Base-by-base conservation (phyloP, 1,284 basidiomycete genomes). In the Microbotryum silenes-acaulis region DNA sequence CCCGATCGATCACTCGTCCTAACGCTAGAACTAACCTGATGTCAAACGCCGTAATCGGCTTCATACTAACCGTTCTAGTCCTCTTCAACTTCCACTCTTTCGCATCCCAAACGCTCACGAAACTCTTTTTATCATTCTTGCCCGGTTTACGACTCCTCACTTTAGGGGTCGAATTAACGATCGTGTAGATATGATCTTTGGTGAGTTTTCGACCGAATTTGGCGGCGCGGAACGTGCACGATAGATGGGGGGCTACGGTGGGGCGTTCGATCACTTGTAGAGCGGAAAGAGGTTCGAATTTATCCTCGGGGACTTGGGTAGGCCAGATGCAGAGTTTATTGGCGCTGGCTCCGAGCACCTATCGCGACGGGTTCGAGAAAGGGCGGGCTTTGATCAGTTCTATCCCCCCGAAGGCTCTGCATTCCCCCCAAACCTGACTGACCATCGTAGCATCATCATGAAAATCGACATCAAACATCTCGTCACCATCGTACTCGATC, bases 1-100 rank as follows among this genome's bases (percentile, higher is more conserved):
- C 20, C 25, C 27, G 12, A 33, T 6, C 25, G 29, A 10, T 8
- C 33, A 31, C 31, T 16, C 16, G 8, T 31, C 29, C 29, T 25
- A 25, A 4, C 6, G 29, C 18, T 6, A 8, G 31, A 29, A 68
- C 79, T 63, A 64, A 88, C 89, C 89, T 92, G 55, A 91, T 76
- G 72, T 91, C 89, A 73, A 96, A 87, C 68, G 85, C 87, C 4
- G 92, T 94, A 45, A 93, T 74, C 16, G 87, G 86, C 68, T 85
- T 85, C 65, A 87, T 85, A 21, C 86, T 84, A 8, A 91, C 73
- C 47, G 77, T 77, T 44, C 78, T 70, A 62, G 75, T 73, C 21
- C 70, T 71, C 14, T 74, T 57, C 1, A 79, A 68, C 56, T 74
- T 74, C 78, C 78, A 79, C 49, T 74, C 72, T 4, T 71, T 70